Evolutionary conservation across 495 filamentous ascomycete genomes (phyloP).

Genomic region (Xanthoparmelia taractica): DNA sequence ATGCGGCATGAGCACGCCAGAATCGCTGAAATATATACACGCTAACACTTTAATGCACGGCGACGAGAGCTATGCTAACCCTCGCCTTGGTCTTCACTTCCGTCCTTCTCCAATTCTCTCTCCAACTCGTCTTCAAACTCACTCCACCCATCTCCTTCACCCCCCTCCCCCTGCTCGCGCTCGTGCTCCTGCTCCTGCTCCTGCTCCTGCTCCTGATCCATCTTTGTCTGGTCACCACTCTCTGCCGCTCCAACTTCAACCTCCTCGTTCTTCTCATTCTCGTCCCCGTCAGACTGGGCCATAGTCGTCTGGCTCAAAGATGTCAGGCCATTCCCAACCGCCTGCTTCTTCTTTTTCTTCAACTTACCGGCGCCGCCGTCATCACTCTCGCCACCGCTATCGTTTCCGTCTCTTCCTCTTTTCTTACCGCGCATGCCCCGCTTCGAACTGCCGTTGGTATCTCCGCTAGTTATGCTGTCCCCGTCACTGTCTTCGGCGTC

Average conservation of each 20-base stretch:
- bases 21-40: neutral
- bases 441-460: constrained; percentile 16
- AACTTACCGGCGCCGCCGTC: constrained; percentile 26
- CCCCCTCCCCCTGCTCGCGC: too few relatives aligned
- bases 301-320: constrained; percentile 26
- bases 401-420: constrained; percentile 36
- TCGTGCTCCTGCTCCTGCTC: neutral
- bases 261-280: constrained; percentile 2
- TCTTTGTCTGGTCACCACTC: too few relatives aligned
- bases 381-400: constrained; percentile 34
- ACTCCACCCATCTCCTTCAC: constrained; percentile 23
- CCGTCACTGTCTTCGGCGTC: constrained; percentile 36
- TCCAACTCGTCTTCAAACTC: constrained; percentile 27
- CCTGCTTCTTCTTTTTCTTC: constrained; percentile 35
- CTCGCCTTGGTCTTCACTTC: constrained; percentile 10
- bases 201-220: neutral
- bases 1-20: neutral
- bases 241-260: neutral
- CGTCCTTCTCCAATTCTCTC: constrained; percentile 22
- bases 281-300: constrained; percentile 28
- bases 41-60: neutral
- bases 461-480: constrained; percentile 30
- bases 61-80: neutral
- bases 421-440: constrained; percentile 33
- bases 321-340: constrained; percentile 29